Evolutionary conservation across 768 basidiomycete genomes (phyloP), one percentile per base, ranked within the genome.

Genomic region (Panus rudis): DNA sequence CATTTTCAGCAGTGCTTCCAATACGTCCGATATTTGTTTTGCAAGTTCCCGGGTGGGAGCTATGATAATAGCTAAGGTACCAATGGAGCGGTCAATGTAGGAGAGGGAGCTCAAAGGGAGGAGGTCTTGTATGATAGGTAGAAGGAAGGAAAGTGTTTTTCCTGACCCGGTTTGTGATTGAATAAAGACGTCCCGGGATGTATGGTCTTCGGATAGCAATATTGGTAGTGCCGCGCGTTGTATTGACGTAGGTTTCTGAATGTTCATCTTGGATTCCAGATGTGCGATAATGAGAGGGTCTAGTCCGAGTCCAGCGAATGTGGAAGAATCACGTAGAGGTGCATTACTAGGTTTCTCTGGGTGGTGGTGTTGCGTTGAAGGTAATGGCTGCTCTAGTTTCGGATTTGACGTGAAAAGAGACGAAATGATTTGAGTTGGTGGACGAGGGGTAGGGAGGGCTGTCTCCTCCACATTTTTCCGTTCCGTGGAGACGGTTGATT

Each of bases 101-200:
- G 91, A 92, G n/a, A 81, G 73, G 11, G 81, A 78, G 43, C 89
- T 86, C 39, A 97, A 72, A 1, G 92, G 90, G 26, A 98, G 75
- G 41, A 98, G 83, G 61, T 94, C 92, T 49, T 97, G 90, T 33
- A 98, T 76, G 61, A 98, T 91, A 21, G 94, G 94, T 10, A 98
- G 78, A 19, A 98, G 76, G 68, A 88, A 98, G 3, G 92, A 78
- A 19, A 97, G 67, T 0, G 93, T 97, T 66, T 97, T 98, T 57
- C 94, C 94, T 0, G 93, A 97, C 43, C 94, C 94, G 7, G 94
- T 97, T 60, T 97, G 92, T 11, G 92, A 89, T 62, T 96, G 93
- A 43, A 97, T 88, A 62, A 96, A 93, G 12, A 87, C 77, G 62
- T 94, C 92, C 46, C 85, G 71, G 38, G 67, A 45, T 8, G 66